Percentiles rank a stretch among this genome's conserved stretches.
Evolutionary conservation across 2,329 filamentous ascomycete genomes (phyloP).

Genomic region (Aspergillus uvarum): DNA sequence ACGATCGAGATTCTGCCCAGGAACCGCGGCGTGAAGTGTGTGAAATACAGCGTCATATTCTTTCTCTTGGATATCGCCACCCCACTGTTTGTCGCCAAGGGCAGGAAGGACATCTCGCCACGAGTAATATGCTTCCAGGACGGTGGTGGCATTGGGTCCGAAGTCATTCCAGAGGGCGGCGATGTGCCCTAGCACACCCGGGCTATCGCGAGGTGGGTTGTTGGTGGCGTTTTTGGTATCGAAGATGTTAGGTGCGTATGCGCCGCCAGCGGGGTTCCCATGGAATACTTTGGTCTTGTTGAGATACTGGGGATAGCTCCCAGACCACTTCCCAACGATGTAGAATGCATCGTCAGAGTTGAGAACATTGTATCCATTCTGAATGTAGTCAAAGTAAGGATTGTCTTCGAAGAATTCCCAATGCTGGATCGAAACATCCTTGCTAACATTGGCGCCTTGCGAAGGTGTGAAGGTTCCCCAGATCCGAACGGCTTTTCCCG

Average conservation of each 20-base stretch:
- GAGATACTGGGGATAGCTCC: constrained; percentile 44
- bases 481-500: constrained; percentile 49
- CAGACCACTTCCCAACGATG: constrained; percentile 50
- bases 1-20: constrained; percentile 44
- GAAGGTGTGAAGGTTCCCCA: constrained; percentile 55
- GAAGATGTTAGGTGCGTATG: constrained; percentile 51
- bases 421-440: constrained; percentile 52
- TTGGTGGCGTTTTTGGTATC: constrained; percentile 48
- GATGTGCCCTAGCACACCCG: constrained; percentile 48
- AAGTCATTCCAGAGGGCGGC: constrained; percentile 55
- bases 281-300: constrained; percentile 46
- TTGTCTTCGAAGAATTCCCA: constrained; percentile 55
- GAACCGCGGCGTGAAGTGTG: constrained; percentile 41
- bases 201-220: constrained; percentile 45
- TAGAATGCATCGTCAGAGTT: constrained; percentile 56
- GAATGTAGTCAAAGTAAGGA: constrained; percentile 49
- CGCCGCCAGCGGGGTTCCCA: constrained; percentile 41
- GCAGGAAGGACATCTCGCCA: constrained; percentile 48
- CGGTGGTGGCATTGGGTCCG: constrained; percentile 50
- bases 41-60: constrained; percentile 46
- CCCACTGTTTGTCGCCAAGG: constrained; percentile 56
- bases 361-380: constrained; percentile 51
- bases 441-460: constrained; percentile 42
- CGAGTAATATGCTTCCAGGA: constrained; percentile 51
- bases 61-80: constrained; percentile 45